Base-by-base conservation (phyloP, 1,284 basidiomycete genomes). In the Apiotrichum veenhuisii region DNA sequence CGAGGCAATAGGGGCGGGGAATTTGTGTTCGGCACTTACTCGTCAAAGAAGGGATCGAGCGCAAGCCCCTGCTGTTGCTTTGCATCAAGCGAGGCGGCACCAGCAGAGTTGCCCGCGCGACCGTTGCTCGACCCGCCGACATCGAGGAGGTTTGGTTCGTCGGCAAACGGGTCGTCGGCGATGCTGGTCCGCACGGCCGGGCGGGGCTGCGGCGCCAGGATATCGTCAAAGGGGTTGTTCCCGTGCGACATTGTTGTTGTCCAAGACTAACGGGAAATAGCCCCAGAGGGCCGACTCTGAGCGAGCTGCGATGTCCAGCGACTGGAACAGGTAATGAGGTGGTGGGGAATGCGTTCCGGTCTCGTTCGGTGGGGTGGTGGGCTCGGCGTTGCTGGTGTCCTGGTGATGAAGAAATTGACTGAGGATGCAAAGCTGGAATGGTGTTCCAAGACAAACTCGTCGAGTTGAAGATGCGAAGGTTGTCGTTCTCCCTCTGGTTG, bases 41-140 rank as follows among this genome's bases (percentile, higher is more conserved):
- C 76, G 63, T 77, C 75, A 55, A 77, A 77, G 68, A 77, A 77
- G 0, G 73, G 73, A 61, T 77, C 76, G 41, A 77, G 54, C 12
- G 70, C 68, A 55, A 70, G 73, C 15, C 72, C 70, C 38, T 67
- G 64, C 44, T 45, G 50, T 46, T n/a, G n/a, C n/a, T 4, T 40
- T 18, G 14, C 27, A 4, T 20, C 37, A 5, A 30, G 33, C 27
- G 49, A 42, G 37, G 40, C 43, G 14, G 46, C 33, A 30, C 20
- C 50, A 20, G 23, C 18, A 18, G 36, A 1, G 10, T 54, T 36
- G 26, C 30, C 50, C 3, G n/a, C 8, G 25, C 37, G 25, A n/a
- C n/a, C n/a, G 15, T 30, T 22, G 40, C 22, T 45, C 33, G 47
- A 10, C 23, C 30, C 25, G 25, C 47, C 49, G 11, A 27, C 36